phyloP scores from a whole-genome alignment of 2,329 filamentous ascomycete genomes.

The Sclerotinia borealis region DNA sequence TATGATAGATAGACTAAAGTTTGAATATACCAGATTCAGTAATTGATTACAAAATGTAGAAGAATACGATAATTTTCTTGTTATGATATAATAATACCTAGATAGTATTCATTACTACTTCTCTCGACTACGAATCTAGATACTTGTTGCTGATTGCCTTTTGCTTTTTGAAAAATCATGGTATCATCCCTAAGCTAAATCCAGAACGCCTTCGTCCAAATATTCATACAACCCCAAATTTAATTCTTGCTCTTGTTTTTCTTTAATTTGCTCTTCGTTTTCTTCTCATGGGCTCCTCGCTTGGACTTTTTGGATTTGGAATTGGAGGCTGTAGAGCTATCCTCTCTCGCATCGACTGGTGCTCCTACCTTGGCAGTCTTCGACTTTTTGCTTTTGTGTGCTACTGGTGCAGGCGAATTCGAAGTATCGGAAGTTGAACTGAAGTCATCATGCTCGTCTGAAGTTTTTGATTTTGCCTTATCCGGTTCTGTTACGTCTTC shows the following conservation, averaged over 20 bases:
- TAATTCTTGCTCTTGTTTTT: constrained; percentile 9
- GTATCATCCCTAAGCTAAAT: constrained; percentile 10
- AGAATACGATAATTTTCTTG: too few relatives aligned
- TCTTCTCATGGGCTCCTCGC: constrained; percentile 7
- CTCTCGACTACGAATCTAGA: too few relatives aligned
- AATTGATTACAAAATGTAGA: too few relatives aligned
- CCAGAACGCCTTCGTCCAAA: constrained; percentile 7
- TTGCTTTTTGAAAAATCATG: constrained; percentile 10
- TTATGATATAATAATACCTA: too few relatives aligned
- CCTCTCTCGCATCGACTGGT: neutral
- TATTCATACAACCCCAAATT: neutral
- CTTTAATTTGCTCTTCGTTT: constrained; percentile 6
- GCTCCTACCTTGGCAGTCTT: constrained; percentile 26
- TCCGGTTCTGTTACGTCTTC: constrained; percentile 9
- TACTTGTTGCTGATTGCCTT: too few relatives aligned
- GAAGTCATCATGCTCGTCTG: constrained; percentile 19
- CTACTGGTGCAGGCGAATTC: constrained; percentile 5
- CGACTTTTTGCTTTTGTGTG: constrained; percentile 28
- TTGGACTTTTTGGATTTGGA: neutral
- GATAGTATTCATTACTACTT: too few relatives aligned
- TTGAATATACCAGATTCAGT: too few relatives aligned
- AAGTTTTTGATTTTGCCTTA: constrained; percentile 5
- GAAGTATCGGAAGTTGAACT: constrained; percentile 18
- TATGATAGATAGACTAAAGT: too few relatives aligned
- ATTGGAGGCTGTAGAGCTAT: neutral